phyloP scores from a whole-genome alignment of 257 asterid species.

The Scutellaria minor region DNA sequence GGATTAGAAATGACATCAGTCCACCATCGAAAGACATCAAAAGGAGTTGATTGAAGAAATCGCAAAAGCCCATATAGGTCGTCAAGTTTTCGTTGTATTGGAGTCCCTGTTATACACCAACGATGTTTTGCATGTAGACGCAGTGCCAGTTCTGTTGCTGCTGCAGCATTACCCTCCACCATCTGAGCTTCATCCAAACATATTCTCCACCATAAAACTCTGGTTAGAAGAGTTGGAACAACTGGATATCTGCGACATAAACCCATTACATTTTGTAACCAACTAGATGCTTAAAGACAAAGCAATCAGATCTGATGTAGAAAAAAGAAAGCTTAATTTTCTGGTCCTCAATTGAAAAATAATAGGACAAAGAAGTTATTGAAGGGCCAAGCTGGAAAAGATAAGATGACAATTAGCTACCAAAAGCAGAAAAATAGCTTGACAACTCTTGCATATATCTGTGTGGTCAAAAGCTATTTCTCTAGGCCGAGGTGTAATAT shows the following conservation, averaged over 20 bases:
- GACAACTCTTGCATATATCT: slow-evolving; percentile 16
- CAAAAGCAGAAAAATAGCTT: neutral
- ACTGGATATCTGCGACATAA: slow-evolving; percentile 79
- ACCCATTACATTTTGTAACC: slow-evolving; percentile 17
- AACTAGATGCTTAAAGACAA: slow-evolving; percentile 28
- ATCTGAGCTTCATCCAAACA: slow-evolving; percentile 99
- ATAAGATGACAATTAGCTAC: neutral
- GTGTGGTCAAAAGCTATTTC: slow-evolving; percentile 11
- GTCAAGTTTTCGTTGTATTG: slow-evolving; percentile 91
- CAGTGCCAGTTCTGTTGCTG: slow-evolving; percentile 89
- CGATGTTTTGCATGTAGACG: slow-evolving; percentile 85
- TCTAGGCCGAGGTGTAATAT: neutral
- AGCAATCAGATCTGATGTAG: slow-evolving; percentile 11
- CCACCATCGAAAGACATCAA: slow-evolving; percentile 90
- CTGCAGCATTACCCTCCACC: slow-evolving; percentile 96
- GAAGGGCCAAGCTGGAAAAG: slow-evolving; percentile 27
- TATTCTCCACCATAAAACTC: slow-evolving; percentile 98
- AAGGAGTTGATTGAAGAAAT: slow-evolving; percentile 87
- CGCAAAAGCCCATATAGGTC: slow-evolving; percentile 89
- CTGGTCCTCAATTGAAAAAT: neutral
- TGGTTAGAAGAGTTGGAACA: slow-evolving; percentile 87
- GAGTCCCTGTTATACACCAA: slow-evolving; percentile 99
- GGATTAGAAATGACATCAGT: slow-evolving; percentile 84
- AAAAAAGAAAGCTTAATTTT: slow-evolving; percentile 8
- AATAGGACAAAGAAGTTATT: slow-evolving; percentile 6